Base-by-base conservation (phyloP, 2,329 filamentous ascomycete genomes). In the Claviceps spartinae region DNA sequence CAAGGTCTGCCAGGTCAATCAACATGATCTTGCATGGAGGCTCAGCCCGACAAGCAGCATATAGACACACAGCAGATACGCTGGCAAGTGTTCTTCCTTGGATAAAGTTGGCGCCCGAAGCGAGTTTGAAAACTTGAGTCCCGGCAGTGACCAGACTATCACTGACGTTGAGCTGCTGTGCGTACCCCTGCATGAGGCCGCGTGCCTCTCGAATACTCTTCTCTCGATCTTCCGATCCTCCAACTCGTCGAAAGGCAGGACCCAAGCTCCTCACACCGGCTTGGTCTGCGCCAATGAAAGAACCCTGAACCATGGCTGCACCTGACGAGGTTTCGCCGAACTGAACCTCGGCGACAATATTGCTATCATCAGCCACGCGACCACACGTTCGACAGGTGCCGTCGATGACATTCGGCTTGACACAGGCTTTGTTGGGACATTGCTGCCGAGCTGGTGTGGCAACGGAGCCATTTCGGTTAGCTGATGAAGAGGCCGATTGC, bases 1-100 rank as follows among this genome's bases (percentile, higher is more conserved):
- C 72, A 54, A 91, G 76, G 64, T 98, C 93, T 13, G 93, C 88
- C 63, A 98, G 82, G 65, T 98, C 93, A 65, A 98, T 97, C 44
- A 98, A 77, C 85, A 98, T 90, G 58, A 93, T 77, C 43, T 84
- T 86, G 63, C 93, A 95, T 24, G 83, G 82, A 44, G 81, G 79
- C 55, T 87, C 81, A 51, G 85, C 81, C 55, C 93, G 82, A 63
- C 88, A 95, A 14, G 88, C 88, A 52, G 88, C 85, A 60, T 97
- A 98, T 34, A 98, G 75, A 63, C 87, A 91, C 30, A 94, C 86
- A n/a, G 88, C 88, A 30, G 87, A 86, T 9, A 97, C 90, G 50
- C 86, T 88, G 56, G 85, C 81, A 48, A 89, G 85, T 18, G 85
- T 85, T 53, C 93, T 86, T 58, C 93, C 93, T 67, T 93, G 86